Evolutionary conservation across 78 protist species (phyloP).

Genomic region (Protostelium mycophagum): DNA sequence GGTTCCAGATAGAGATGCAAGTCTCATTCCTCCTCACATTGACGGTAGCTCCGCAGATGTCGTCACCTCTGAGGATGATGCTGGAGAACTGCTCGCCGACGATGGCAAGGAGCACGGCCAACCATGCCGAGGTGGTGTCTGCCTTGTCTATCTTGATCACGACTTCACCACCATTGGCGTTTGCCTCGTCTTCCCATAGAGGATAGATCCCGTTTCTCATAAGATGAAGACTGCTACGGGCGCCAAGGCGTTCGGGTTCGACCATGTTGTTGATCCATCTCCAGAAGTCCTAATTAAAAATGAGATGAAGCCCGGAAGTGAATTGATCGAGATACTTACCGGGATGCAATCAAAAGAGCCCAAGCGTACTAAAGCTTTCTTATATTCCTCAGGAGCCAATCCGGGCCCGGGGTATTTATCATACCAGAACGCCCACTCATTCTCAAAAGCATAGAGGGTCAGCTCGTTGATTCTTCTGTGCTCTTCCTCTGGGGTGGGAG

Average conservation of each 20-base stretch:
- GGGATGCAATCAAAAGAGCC: not conserved
- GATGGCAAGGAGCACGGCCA: not conserved
- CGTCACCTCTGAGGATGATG: not conserved
- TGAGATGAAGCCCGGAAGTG: not conserved
- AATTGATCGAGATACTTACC: not conserved
- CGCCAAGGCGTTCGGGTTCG: not conserved
- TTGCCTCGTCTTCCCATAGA: not conserved
- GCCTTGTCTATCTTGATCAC: not conserved
- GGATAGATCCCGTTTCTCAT: not conserved
- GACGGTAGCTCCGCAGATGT: not conserved
- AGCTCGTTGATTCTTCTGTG: not conserved
- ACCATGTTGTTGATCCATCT: not conserved
- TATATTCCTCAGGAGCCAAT: not conserved
- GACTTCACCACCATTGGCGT: not conserved
- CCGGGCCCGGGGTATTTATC: not conserved
- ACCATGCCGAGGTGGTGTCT: not conserved
- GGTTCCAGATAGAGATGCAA: not conserved
- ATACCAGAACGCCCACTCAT: not conserved
- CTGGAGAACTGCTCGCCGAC: not conserved
- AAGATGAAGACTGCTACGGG: not conserved
- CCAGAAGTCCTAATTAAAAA: not conserved
- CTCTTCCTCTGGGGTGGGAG: not conserved
- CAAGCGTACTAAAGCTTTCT: not conserved
- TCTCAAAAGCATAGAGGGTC: not conserved
- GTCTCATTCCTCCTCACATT: not conserved